Percentiles rank a stretch among this genome's conserved stretches.
phyloP scores from a whole-genome alignment of 257 asterid genomes.

The Solanum boliviense region DNA sequence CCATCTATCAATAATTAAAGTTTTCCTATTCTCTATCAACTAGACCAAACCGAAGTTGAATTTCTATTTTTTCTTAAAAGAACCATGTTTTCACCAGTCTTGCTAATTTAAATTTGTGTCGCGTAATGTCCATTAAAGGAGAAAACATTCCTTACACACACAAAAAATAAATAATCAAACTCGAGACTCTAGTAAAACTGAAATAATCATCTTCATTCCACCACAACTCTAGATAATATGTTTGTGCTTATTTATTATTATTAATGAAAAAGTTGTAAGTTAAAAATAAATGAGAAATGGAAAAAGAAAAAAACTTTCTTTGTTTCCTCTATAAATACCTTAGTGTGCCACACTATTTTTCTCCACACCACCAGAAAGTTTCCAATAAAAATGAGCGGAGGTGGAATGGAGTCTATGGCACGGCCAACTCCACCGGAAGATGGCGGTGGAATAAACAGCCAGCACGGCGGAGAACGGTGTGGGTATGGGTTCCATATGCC shows the following conservation, averaged over 20 bases:
- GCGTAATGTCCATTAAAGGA: background rate
- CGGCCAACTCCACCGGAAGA: constrained; percentile 8
- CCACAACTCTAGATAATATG: background rate
- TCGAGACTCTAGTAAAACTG: background rate
- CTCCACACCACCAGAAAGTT: background rate
- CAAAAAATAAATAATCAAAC: background rate
- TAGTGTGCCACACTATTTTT: background rate
- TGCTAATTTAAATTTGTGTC: background rate
- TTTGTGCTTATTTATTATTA: background rate
- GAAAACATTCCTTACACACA: background rate
- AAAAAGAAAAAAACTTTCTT: too few species aligned
- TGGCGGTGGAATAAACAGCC: background rate
- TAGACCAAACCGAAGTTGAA: background rate
- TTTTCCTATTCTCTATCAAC: background rate
- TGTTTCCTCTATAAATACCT: background rate
- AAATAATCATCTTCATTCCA: background rate
- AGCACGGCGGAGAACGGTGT: constrained; percentile 17
- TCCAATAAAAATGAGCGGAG: constrained; percentile 4
- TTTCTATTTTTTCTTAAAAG: too few species aligned
- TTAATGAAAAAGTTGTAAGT: background rate
- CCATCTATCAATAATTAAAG: background rate
- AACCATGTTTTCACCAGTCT: too few species aligned
- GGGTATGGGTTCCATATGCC: constrained; percentile 22
- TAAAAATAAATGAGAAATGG: background rate
- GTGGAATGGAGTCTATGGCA: constrained; percentile 30